Conservation (phyloP, 805 yeast genomes). For the Saitoella complicata region DNA sequence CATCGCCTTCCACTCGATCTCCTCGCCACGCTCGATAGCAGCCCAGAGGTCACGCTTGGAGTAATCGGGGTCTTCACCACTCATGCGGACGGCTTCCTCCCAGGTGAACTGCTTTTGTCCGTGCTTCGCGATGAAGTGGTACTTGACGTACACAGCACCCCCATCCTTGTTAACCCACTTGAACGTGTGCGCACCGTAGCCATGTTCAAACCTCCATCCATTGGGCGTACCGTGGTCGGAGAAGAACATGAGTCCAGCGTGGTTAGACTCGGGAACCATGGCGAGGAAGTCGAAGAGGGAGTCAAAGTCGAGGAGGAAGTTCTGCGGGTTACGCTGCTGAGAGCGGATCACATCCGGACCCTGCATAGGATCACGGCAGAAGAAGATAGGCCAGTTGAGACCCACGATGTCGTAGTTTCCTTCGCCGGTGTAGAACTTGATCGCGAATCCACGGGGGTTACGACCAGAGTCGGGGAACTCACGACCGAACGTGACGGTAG, state of each 20-base stretch:
- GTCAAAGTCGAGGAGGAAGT: slow-evolving; percentile 39
- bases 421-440: slow-evolving; percentile 49
- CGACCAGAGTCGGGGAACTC: slow-evolving; percentile 53
- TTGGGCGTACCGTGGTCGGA: slow-evolving; percentile 47
- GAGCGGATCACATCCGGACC: slow-evolving; percentile 53
- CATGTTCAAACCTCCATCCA: slow-evolving; percentile 39
- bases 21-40: slow-evolving; percentile 32
- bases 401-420: slow-evolving; percentile 59
- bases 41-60: slow-evolving; percentile 29
- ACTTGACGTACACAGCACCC: slow-evolving; percentile 37
- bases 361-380: slow-evolving; percentile 46
- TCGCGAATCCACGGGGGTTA: slow-evolving; percentile 56
- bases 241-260: slow-evolving; percentile 41
- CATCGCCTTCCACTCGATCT: slow-evolving; percentile 36
- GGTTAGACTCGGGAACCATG: slow-evolving; percentile 39
- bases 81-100: slow-evolving; percentile 31
- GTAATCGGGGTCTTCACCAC: slow-evolving; percentile 37
- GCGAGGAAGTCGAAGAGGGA: slow-evolving; percentile 42
- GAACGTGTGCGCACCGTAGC: slow-evolving; percentile 50
- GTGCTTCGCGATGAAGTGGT: slow-evolving; percentile 36
- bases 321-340: slow-evolving; percentile 53
- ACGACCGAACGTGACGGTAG: slow-evolving; percentile 55
- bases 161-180: slow-evolving; percentile 39
- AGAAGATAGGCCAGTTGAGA: slow-evolving; percentile 56
- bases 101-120: slow-evolving; percentile 31